Evolutionary conservation across 2,329 filamentous ascomycete species (phyloP).

Genomic region (Cladosporium austrohemisphaericum): DNA sequence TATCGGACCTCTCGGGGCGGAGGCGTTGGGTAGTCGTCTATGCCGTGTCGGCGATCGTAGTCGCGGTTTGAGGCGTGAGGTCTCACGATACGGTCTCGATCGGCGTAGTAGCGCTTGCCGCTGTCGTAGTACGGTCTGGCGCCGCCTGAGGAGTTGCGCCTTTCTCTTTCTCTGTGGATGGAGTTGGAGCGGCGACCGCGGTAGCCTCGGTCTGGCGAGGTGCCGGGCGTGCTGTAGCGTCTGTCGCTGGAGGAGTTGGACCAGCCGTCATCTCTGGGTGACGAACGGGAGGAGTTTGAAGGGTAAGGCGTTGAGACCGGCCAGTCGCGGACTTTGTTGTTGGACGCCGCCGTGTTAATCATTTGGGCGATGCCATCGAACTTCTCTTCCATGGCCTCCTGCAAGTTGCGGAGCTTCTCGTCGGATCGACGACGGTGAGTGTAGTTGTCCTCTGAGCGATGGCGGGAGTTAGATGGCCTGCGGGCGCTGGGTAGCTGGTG

Average conservation of each 20-base stretch:
- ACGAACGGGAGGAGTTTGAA: background rate
- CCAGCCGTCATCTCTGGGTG: background rate
- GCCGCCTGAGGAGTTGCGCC: background rate
- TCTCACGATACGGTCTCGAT: background rate
- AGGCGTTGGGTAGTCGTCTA: conserved; percentile 9
- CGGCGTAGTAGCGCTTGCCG: conserved; percentile 2
- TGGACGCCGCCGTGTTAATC: background rate
- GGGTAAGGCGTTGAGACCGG: background rate
- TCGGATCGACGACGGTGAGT: too few species aligned
- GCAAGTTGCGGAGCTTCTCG: background rate
- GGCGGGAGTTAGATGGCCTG: background rate
- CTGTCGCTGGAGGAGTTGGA: background rate
- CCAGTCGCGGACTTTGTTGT: conserved; percentile 8
- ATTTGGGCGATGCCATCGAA: background rate
- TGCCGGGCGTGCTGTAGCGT: background rate
- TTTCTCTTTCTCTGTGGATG: too few species aligned
- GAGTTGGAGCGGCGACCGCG: background rate
- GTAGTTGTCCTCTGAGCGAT: background rate
- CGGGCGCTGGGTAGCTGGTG: conserved; percentile 2
- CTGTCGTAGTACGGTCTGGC: background rate
- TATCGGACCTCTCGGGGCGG: background rate
- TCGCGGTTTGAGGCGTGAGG: background rate
- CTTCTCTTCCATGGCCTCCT: background rate
- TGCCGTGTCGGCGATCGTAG: background rate
- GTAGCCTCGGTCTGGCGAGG: conserved; percentile 1